Conservation (phyloP, 805 yeast genomes). For the Schizosaccharomyces japonicus region DNA sequence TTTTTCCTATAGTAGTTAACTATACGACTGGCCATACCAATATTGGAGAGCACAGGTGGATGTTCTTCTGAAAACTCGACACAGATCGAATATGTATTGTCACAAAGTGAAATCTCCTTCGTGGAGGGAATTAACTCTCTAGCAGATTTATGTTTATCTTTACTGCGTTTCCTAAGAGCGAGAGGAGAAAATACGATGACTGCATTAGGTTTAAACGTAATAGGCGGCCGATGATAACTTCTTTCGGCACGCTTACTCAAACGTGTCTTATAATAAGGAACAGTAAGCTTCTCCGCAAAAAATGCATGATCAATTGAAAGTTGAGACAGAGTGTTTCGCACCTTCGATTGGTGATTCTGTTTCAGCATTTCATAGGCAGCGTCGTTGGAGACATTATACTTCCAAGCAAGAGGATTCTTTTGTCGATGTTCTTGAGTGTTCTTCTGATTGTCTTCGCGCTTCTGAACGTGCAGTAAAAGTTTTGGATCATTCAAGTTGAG, state of each 20-base stretch:
- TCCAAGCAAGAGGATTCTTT: constrained; percentile 10
- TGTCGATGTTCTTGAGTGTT: constrained; percentile 26
- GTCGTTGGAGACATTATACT: constrained; percentile 70
- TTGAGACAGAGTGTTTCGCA: constrained; percentile 78
- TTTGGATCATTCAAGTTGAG: constrained; percentile 77
- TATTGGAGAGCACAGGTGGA: constrained; percentile 61
- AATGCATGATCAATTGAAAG: constrained; percentile 73
- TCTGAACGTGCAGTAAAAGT: constrained; percentile 34
- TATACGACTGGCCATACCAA: constrained; percentile 88
- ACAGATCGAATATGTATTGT: constrained; percentile 49
- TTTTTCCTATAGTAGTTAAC: constrained; percentile 80
- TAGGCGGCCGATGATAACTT: constrained; percentile 55
- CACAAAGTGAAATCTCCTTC: constrained; percentile 61
- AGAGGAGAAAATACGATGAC: constrained; percentile 44
- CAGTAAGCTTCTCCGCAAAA: constrained; percentile 68
- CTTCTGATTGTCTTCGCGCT: constrained; percentile 22
- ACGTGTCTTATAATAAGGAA: constrained; percentile 70
- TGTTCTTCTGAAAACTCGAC: constrained; percentile 79
- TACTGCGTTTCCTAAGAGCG: constrained; percentile 51
- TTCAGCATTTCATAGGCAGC: constrained; percentile 58
- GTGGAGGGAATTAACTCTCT: constrained; percentile 37
- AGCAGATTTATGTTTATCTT: constrained; percentile 51
- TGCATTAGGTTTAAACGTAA: constrained; percentile 56
- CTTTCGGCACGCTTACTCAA: constrained; percentile 45
- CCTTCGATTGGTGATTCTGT: constrained; percentile 71